Evolutionary conservation across 345 rosid species (phyloP).

Genomic region (Melastoma malabathricum): DNA sequence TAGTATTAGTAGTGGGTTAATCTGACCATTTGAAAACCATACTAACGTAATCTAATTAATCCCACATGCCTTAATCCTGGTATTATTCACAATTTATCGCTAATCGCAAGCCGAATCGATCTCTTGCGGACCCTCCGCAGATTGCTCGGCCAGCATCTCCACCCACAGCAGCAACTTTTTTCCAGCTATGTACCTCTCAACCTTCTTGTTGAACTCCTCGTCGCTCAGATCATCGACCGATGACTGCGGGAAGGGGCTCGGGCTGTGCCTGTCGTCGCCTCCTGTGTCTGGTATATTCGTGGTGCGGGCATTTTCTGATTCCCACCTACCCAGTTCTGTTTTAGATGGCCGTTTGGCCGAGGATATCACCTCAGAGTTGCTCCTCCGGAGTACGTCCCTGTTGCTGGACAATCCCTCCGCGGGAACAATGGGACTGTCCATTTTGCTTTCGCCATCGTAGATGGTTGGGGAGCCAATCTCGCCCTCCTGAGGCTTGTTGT

Average conservation of each 20-base stretch:
- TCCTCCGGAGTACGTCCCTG: not conserved
- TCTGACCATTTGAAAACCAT: no score
- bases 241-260: not conserved
- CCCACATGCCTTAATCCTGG: no score
- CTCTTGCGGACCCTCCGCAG: slow-evolving; percentile 13
- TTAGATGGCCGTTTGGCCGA: not conserved
- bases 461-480: no score
- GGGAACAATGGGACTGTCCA: not conserved
- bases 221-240: slow-evolving; percentile 6
- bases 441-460: not conserved
- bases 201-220: slow-evolving; percentile 11
- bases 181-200: slow-evolving; percentile 8
- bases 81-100: no score
- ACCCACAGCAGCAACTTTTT: slow-evolving; percentile 1
- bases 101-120: no score
- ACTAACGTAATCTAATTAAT: no score
- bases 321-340: slow-evolving; percentile 2
- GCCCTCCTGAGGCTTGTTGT: no score
- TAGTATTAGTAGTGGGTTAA: no score
- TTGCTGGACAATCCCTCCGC: not conserved
- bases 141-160: slow-evolving; percentile 9
- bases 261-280: no score
- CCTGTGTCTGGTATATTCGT: not conserved
- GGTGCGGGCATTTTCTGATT: slow-evolving; percentile 7
- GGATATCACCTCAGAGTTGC: not conserved